Base-by-base conservation (phyloP, 1,284 basidiomycete species). In the Vanrija sp. region DNA sequence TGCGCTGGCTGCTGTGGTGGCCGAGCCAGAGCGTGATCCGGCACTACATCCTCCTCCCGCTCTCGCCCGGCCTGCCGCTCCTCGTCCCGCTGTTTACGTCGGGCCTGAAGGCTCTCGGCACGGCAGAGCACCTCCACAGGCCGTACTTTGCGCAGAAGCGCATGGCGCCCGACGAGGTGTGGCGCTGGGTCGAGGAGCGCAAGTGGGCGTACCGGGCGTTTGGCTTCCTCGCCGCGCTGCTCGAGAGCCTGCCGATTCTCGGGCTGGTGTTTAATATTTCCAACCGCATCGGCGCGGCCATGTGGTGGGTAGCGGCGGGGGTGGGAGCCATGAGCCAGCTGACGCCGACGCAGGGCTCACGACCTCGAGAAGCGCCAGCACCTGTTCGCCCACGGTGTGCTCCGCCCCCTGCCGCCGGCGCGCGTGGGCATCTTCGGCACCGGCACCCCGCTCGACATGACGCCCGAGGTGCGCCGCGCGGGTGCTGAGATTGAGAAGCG, bases 121-220 rank as follows among this genome's bases (percentile, higher is more conserved):
- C 87, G 0, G 85, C 84, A 2, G 79, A 84, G 16, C 78, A 83
- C 59, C 80, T 91, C 2, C 88, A 92, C 70, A 77, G 80, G 62
- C 83, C 85, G 1, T 93, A 92, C 68, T 94, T 91, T 60, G 80
- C 83, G 54, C 77, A 84, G 5, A 94, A 93, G 75, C 82, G 82
- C 49, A 92, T 94, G 89, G 81, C 82, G 0, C 72, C 79, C 4
- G 72, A 81, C 24, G 83, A 92, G 67, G 75, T 83, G 8, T 83
- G 84, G 12, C 75, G 85, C 0, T 94, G 89, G 75, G 81, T 93
- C 57, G 87, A 89, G 65, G 90, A 94, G 70, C 83, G 87, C 25
- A 89, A 88, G 69, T 89, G 88, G 86, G 85, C 88, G 54, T 92
- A 93, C 67, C 78, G 87, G 68, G 87, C 80, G 0, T 93, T 93